phyloP scores from a whole-genome alignment of 2,329 filamentous ascomycete genomes.

The Aphanocladium album region DNA sequence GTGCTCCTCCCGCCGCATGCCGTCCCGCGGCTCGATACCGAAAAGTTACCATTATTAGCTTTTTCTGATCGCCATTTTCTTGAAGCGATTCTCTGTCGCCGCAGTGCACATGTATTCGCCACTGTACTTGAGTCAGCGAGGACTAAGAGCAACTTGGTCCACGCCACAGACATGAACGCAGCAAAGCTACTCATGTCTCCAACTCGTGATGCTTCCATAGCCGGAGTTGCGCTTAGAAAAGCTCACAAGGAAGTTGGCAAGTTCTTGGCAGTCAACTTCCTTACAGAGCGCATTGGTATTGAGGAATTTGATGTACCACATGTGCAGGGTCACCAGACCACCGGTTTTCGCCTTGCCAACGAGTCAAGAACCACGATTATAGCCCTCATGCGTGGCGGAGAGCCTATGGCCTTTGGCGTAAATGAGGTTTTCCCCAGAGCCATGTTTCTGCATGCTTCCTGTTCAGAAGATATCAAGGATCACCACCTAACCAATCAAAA shows the following conservation, averaged over 20 bases:
- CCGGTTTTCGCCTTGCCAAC: conserved; percentile 40
- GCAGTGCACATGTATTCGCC: neutral
- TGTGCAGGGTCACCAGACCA: conserved; percentile 42
- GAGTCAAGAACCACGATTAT: conserved; percentile 50
- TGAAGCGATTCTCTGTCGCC: neutral
- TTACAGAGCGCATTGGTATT: neutral
- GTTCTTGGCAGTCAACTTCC: neutral
- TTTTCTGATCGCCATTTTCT: neutral
- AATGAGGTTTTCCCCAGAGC: conserved; percentile 47
- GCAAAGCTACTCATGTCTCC: conserved; percentile 48
- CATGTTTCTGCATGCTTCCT: conserved; percentile 43
- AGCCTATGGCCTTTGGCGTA: conserved; percentile 56
- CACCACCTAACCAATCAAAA: conserved; percentile 34
- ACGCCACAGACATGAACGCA: conserved; percentile 40
- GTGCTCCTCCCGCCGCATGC: conserved; percentile 36
- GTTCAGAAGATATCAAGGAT: conserved; percentile 35
- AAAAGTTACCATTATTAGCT: conserved; percentile 32
- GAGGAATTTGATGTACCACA: conserved; percentile 26
- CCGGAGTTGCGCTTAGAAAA: neutral
- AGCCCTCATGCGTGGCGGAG: conserved; percentile 58
- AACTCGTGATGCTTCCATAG: conserved; percentile 23
- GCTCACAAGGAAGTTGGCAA: neutral
- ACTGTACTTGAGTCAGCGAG: neutral
- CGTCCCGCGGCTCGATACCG: conserved; percentile 36
- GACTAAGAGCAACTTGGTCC: conserved; percentile 9